A percentile compares a stretch with the other conserved stretches of the same genome.
Conservation (phyloP, 1,284 basidiomycete species). For the Heliocybe sulcata region DNA sequence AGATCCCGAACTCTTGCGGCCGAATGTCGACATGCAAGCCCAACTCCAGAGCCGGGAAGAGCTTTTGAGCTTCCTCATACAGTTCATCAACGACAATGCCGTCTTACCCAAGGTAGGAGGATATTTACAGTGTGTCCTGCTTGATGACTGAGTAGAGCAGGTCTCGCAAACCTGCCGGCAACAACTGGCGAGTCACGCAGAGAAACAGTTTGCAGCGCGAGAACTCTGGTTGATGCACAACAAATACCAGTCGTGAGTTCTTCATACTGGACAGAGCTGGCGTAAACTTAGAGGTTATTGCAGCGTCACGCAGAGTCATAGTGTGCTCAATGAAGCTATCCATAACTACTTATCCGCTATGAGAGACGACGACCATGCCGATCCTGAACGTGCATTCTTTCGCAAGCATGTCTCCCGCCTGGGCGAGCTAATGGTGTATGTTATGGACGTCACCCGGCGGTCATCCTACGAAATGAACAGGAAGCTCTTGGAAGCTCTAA, state of each 20-base stretch:
- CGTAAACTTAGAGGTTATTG: background rate
- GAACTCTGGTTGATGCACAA: conserved; percentile 86
- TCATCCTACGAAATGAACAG: conserved; percentile 31
- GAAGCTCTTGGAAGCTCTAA: conserved; percentile 38
- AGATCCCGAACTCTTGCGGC: conserved; percentile 71
- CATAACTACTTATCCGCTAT: conserved; percentile 54
- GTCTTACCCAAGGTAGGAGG: conserved; percentile 60
- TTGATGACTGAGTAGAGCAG: conserved; percentile 26
- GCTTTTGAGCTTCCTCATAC: conserved; percentile 75
- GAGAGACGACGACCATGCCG: conserved; percentile 57
- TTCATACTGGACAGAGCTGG: background rate
- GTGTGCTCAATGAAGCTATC: conserved; percentile 60
- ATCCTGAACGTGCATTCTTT: conserved; percentile 84
- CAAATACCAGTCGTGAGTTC: conserved; percentile 52
- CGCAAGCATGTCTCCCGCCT: conserved; percentile 58
- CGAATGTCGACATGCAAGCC: conserved; percentile 74
- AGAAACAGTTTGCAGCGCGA: conserved; percentile 79
- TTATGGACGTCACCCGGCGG: conserved; percentile 37
- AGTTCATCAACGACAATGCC: conserved; percentile 83
- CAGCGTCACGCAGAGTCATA: conserved; percentile 33
- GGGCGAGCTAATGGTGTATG: conserved; percentile 47
- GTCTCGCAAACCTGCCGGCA: conserved; percentile 78
- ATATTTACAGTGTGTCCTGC: background rate
- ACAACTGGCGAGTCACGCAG: conserved; percentile 77
- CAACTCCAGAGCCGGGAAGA: conserved; percentile 76